Evolutionary conservation across 2,329 filamentous ascomycete genomes (phyloP).

Genomic region (Nemania abortiva): DNA sequence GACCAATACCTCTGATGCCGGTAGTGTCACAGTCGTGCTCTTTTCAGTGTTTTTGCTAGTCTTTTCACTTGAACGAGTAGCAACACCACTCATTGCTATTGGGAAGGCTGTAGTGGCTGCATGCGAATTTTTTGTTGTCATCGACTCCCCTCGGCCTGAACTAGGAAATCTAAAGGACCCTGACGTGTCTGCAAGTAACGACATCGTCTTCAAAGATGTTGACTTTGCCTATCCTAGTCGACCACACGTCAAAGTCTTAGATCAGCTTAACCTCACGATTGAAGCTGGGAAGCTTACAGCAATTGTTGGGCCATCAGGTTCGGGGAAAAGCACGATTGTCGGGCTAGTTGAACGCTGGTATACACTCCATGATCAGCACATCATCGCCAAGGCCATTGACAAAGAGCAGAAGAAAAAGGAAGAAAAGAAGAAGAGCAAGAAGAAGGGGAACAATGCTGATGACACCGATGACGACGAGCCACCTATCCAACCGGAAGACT

Average conservation of each 20-base stretch:
- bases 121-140: slow-evolving; percentile 68
- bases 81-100: slow-evolving; percentile 69
- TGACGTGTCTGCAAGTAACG: slow-evolving; percentile 61
- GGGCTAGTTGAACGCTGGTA: slow-evolving; percentile 80
- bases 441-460: slow-evolving; percentile 48
- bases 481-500: slow-evolving; percentile 48
- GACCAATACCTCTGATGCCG: slow-evolving; percentile 61
- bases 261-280: slow-evolving; percentile 69
- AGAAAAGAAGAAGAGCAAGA: slow-evolving; percentile 54
- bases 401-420: slow-evolving; percentile 60
- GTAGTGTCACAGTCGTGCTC: slow-evolving; percentile 67
- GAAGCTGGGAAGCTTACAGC: slow-evolving; percentile 76
- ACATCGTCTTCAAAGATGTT: slow-evolving; percentile 73
- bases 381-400: slow-evolving; percentile 64
- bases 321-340: slow-evolving; percentile 80
- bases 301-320: slow-evolving; percentile 79
- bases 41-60: slow-evolving; percentile 71
- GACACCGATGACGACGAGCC: slow-evolving; percentile 48
- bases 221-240: slow-evolving; percentile 80
- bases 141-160: slow-evolving; percentile 61
- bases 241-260: slow-evolving; percentile 72
- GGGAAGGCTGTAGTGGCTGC: slow-evolving; percentile 69
- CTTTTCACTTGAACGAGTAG: slow-evolving; percentile 67
- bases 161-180: slow-evolving; percentile 59
- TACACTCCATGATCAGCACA: slow-evolving; percentile 65